Conservation (phyloP, 108 stramenopile species). For the Pseudonitzschia delicatissima region DNA sequence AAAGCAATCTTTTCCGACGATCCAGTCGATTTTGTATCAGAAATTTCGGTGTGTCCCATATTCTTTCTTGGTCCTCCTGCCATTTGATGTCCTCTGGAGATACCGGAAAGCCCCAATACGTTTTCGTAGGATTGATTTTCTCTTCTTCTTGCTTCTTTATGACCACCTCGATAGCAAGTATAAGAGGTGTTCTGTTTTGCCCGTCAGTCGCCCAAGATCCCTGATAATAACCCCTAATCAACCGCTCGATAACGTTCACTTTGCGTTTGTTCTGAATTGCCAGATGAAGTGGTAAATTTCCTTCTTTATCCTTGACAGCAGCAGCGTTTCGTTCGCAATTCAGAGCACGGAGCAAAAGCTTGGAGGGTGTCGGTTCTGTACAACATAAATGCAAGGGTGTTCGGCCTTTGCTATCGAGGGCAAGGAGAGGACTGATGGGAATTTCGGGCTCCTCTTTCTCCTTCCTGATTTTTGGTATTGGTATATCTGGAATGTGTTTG, state of each 20-base stretch:
- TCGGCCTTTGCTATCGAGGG: conserved; percentile 27
- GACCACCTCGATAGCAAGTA: conserved; percentile 23
- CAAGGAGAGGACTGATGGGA: conserved; percentile 16
- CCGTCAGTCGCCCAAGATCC: conserved; percentile 24
- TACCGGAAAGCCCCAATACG: conserved; percentile 25
- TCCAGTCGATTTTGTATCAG: conserved; percentile 21
- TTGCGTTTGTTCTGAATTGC: conserved; percentile 19
- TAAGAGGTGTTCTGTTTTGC: conserved; percentile 23
- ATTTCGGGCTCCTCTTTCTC: conserved; percentile 11
- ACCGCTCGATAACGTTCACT: conserved; percentile 21
- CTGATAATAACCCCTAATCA: conserved; percentile 21
- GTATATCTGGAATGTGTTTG: conserved; percentile 25
- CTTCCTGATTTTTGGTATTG: conserved; percentile 16
- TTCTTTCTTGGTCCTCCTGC: conserved; percentile 18
- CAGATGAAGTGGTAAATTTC: conserved; percentile 31
- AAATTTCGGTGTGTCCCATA: conserved; percentile 14
- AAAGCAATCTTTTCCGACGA: conserved; percentile 15
- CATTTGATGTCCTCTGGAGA: conserved; percentile 10
- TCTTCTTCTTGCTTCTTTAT: conserved; percentile 14
- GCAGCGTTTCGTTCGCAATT: conserved; percentile 26
- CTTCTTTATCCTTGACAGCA: conserved; percentile 21
- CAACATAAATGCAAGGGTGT: conserved; percentile 34
- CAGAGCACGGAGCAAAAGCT: conserved; percentile 19
- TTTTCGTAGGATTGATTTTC: conserved; percentile 6
- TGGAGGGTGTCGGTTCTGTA: conserved; percentile 13